A percentile compares a stretch with the other conserved stretches of the same genome.
These are phyloP conservation scores for Zanthoxylum bungeanum DNA, from an alignment of 345 rosid genomes.

Conservation along the genomic window DNA sequence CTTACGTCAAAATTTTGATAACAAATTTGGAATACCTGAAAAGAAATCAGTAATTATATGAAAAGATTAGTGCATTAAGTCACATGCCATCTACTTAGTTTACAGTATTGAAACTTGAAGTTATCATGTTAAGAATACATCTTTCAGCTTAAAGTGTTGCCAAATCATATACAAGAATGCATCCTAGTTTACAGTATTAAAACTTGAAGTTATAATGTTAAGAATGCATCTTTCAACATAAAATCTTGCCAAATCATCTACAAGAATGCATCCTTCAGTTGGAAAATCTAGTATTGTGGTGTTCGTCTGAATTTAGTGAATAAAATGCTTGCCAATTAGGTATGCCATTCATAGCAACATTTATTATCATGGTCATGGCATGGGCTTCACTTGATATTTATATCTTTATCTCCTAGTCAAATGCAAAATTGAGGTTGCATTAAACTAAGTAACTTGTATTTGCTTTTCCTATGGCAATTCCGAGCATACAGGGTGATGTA, in stretches of 20 bases:
- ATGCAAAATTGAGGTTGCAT: not conserved
- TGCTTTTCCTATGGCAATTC: not conserved
- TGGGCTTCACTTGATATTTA: not conserved
- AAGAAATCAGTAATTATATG: not conserved
- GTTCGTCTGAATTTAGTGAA: not conserved
- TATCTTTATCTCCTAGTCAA: not conserved
- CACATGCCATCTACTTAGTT: not conserved
- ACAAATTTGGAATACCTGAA: not conserved
- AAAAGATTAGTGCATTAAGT: no score
- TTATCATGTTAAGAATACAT: no score
- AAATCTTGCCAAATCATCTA: not conserved
- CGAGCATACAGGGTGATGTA: conserved; percentile 60
- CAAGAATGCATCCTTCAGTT: not conserved
- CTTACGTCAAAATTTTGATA: not conserved
- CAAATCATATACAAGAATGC: no score
- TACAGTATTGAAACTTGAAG: no score
- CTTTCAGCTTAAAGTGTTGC: no score
- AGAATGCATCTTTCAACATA: not conserved
- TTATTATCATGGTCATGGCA: not conserved
- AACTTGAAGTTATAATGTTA: not conserved
- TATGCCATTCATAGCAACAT: not conserved
- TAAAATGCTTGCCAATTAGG: no score
- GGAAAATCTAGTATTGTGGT: not conserved
- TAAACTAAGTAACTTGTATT: not conserved
- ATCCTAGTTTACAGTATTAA: no score